Base-by-base conservation (phyloP, 768 basidiomycete species). In the Termitomyces sp. region DNA sequence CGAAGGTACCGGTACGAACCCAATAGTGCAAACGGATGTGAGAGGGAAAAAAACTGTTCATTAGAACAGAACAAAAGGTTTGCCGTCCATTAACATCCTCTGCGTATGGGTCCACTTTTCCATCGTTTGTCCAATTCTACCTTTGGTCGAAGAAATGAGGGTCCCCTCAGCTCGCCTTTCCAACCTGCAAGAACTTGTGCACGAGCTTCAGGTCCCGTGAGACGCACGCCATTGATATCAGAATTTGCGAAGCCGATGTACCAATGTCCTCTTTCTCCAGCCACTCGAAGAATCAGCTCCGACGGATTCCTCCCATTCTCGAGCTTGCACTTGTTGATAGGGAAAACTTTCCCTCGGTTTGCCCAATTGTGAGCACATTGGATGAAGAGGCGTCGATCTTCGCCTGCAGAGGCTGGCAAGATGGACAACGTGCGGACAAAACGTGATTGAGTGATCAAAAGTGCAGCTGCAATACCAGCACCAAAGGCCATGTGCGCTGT, bases 191-290 rank as follows among this genome's bases (percentile, higher is more conserved):
- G 50, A 35, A 74, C 58, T 5, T 62, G 63, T 50, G 69, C 62
- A 28, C 69, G 67, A n/a, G 71, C 72, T 48, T 66, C 63, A n/a
- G 56, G 32, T 38, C 60, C 41, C 10, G 55, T 47, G 32, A 55
- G 58, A 18, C 57, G 64, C 33, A 61, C 58, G 10, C 74, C 73
- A 51, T 67, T 51, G 23, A 75, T 66, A 3, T 66, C 20, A 1
- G 71, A 64, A 53, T 70, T 65, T 13, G 65, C 61, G 23, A 75
- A 58, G 18, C 68, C 70, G 35, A 75, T 64, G 61, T 69, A 67
- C 74, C 74, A 75, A 61, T 74, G 72, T 13, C 72, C 73, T 41
- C 70, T 57, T 59, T 70, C 66, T 14, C 67, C 69, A 18, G 64
- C 56, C 30, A 69, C 67, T 26, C 68, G 67, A 35, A 75, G 61